A percentile compares a stretch with the other conserved stretches of the same genome.
Conservation (phyloP, 257 asterid genomes). For the Plectranthus barbatus region DNA sequence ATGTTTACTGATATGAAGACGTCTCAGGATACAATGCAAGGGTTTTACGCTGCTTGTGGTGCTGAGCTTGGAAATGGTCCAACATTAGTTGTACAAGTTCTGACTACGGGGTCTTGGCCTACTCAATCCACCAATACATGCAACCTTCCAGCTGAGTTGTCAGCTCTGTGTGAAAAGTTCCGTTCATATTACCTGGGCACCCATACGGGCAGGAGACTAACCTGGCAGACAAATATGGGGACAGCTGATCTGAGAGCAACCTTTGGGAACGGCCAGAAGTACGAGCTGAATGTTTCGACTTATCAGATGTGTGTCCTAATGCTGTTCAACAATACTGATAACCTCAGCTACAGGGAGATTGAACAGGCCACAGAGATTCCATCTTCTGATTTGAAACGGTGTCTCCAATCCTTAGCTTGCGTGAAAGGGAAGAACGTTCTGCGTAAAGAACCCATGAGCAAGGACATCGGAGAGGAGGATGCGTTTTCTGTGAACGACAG, state of each 20-base stretch:
- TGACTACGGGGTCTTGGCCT: conserved; percentile 91
- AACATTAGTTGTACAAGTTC: conserved; percentile 66
- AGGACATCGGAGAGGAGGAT: conserved; percentile 70
- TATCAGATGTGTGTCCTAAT: conserved; percentile 90
- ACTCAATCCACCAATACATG: conserved; percentile 64
- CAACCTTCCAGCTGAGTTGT: conserved; percentile 66
- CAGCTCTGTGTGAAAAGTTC: conserved; percentile 64
- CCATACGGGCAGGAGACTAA: conserved; percentile 66
- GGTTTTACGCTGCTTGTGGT: conserved; percentile 51
- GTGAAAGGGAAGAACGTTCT: conserved; percentile 82
- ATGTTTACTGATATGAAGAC: conserved; percentile 97
- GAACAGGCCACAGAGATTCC: conserved; percentile 84
- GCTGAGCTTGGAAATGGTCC: conserved; percentile 62
- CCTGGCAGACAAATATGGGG: conserved; percentile 95
- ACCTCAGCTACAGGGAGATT: conserved; percentile 60
- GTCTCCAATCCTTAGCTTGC: conserved; percentile 76
- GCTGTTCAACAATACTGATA: conserved; percentile 65
- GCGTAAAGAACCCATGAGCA: conserved; percentile 80
- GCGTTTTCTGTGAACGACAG: conserved; percentile 57
- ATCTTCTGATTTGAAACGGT: conserved; percentile 70
- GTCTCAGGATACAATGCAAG: conserved; percentile 86
- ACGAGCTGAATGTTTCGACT: conserved; percentile 80
- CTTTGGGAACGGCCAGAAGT: conserved; percentile 77
- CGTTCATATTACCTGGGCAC: conserved; percentile 77
- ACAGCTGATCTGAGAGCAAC: conserved; percentile 74